These are phyloP conservation scores for Pseudevernia furfuracea DNA, from an alignment of 495 filamentous ascomycete genomes.

Conservation along the genomic window DNA sequence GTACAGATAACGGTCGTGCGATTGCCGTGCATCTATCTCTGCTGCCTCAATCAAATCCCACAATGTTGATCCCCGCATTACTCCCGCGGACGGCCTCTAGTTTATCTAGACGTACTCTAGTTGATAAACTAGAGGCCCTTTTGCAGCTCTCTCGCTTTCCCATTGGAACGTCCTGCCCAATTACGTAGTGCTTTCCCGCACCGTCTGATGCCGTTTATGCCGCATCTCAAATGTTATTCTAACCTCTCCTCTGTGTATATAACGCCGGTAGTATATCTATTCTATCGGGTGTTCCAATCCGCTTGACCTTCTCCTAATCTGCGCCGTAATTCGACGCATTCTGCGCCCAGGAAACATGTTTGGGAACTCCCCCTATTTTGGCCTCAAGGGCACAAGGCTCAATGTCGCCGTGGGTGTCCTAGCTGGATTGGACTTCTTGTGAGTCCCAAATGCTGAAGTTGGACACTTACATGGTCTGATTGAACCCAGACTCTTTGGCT, in stretches of 20 bases:
- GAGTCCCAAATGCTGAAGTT: background rate
- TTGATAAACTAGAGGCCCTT: constrained; percentile 3
- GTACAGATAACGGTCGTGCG: background rate
- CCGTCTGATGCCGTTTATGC: too few species aligned
- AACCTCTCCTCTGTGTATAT: background rate
- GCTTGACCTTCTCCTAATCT: background rate
- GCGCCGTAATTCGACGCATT: background rate
- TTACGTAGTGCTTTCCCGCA: constrained; percentile 9
- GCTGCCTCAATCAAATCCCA: constrained; percentile 1
- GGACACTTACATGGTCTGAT: background rate
- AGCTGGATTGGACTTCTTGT: constrained; percentile 63
- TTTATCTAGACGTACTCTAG: constrained; percentile 1
- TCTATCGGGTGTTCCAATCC: background rate
- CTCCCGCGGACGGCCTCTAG: background rate
- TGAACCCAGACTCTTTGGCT: constrained; percentile 38
- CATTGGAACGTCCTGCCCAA: background rate
- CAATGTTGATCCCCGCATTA: background rate
- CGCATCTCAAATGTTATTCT: background rate
- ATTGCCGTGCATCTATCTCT: background rate
- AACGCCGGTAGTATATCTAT: too few species aligned
- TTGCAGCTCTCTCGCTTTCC: constrained; percentile 1
- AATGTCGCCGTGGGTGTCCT: constrained; percentile 61
- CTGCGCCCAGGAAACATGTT: constrained; percentile 30
- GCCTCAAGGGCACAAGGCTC: constrained; percentile 57
- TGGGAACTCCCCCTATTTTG: constrained; percentile 47